These are phyloP conservation scores for Heterobasidion annosum DNA, from an alignment of 1,284 basidiomycete genomes.

Conservation along the genomic window DNA sequence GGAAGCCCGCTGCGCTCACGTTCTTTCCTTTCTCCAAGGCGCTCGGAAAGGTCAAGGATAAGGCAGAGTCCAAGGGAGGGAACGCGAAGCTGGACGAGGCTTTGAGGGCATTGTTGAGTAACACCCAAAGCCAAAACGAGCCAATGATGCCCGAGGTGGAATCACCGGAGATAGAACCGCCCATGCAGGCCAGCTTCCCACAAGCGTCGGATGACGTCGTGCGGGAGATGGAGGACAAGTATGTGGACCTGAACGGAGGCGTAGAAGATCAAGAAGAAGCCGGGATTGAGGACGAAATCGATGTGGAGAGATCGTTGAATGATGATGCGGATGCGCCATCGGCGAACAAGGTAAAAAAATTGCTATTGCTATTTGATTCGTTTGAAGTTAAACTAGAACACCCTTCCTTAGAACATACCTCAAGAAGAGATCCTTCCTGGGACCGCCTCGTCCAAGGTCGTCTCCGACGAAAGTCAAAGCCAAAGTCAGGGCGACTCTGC, in stretches of 20 bases:
- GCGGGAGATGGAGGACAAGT: slow-evolving; percentile 1
- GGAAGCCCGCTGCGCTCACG: neutral
- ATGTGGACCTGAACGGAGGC: neutral
- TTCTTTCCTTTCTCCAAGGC: neutral
- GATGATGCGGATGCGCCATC: neutral
- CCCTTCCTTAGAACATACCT: too few species aligned
- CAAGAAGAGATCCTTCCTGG: neutral
- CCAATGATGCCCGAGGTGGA: neutral
- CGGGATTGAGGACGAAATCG: neutral
- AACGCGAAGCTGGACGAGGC: neutral
- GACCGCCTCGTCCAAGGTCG: neutral
- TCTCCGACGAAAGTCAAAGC: slow-evolving; percentile 3
- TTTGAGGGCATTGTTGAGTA: neutral
- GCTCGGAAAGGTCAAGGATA: neutral
- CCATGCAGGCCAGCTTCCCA: neutral
- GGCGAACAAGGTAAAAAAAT: neutral
- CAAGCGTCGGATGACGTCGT: neutral
- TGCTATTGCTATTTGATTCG: neutral
- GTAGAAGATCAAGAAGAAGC: neutral
- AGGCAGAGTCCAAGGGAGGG: neutral
- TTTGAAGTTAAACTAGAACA: neutral
- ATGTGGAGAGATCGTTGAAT: neutral
- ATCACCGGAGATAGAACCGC: neutral
- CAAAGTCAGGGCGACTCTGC: neutral
- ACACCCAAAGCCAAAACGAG: neutral